Percentiles rank a stretch among this genome's conserved stretches.
Evolutionary conservation across 2,329 filamentous ascomycete species (phyloP).

Genomic region (Seiridium cupressi): DNA sequence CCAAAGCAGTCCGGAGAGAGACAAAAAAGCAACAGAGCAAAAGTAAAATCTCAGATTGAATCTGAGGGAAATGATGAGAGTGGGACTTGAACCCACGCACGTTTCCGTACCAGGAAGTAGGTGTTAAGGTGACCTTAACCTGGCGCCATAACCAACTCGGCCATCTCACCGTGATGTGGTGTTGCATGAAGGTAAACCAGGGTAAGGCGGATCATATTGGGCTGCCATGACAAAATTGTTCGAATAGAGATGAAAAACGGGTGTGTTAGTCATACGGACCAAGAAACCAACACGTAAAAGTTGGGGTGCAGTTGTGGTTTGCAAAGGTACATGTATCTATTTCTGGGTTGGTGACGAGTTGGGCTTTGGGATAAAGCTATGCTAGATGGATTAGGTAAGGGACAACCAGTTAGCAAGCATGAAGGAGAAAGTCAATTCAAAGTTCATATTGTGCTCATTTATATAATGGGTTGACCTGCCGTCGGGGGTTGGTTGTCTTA

Average conservation of each 20-base stretch:
- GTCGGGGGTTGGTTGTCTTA: no score
- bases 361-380: background rate
- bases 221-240: background rate
- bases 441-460: no score
- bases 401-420: no score
- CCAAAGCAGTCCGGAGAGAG: background rate
- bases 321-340: background rate
- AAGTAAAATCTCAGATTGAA: background rate
- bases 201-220: no score
- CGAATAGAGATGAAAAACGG: background rate
- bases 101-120: slow-evolving; percentile 5
- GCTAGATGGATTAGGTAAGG: no score
- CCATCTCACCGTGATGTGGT: slow-evolving; percentile 1
- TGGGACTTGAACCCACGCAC: slow-evolving; percentile 5
- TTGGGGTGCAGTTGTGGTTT: background rate
- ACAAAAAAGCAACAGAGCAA: background rate
- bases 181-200: no score
- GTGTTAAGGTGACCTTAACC: slow-evolving; percentile 6
- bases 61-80: slow-evolving; percentile 4
- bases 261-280: background rate
- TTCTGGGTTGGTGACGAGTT: slow-evolving; percentile 1
- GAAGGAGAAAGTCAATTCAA: no score
- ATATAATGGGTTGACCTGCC: no score
- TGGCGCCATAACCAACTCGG: slow-evolving; percentile 5
- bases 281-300: background rate